Conservation (phyloP, 257 asterid genomes). For the Gentiana macrophylla region DNA sequence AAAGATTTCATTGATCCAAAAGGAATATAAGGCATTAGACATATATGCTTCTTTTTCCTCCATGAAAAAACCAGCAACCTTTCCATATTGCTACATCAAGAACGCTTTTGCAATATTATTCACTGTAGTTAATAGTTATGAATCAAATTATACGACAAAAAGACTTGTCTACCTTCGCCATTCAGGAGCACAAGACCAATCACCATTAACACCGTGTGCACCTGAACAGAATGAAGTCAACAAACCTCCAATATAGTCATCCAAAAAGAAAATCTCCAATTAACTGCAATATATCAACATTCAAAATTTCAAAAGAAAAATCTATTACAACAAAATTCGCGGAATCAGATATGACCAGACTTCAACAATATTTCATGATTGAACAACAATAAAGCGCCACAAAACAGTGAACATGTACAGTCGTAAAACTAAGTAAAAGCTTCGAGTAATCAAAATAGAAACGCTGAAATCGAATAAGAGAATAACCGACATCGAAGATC, state of each 20-base stretch:
- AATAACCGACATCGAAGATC: conserved; percentile 47
- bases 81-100: not conserved
- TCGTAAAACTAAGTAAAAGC: not conserved
- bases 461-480: not conserved
- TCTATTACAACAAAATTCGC: too few relatives aligned
- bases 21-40: too few relatives aligned
- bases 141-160: too few relatives aligned
- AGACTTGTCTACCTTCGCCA: conserved; percentile 69
- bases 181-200: conserved; percentile 60
- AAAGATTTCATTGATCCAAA: too few relatives aligned
- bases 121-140: too few relatives aligned
- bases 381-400: not conserved
- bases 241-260: too few relatives aligned
- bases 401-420: not conserved
- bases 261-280: too few relatives aligned
- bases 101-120: not conserved
- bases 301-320: too few relatives aligned
- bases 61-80: not conserved
- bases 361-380: not conserved
- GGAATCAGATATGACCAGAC: not conserved
- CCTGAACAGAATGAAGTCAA: conserved; percentile 26
- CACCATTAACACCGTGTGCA: conserved; percentile 83
- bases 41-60: too few relatives aligned
- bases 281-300: too few relatives aligned
- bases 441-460: not conserved